Conservation (phyloP, 1,284 basidiomycete species). For the Fomitopsis palustris region DNA sequence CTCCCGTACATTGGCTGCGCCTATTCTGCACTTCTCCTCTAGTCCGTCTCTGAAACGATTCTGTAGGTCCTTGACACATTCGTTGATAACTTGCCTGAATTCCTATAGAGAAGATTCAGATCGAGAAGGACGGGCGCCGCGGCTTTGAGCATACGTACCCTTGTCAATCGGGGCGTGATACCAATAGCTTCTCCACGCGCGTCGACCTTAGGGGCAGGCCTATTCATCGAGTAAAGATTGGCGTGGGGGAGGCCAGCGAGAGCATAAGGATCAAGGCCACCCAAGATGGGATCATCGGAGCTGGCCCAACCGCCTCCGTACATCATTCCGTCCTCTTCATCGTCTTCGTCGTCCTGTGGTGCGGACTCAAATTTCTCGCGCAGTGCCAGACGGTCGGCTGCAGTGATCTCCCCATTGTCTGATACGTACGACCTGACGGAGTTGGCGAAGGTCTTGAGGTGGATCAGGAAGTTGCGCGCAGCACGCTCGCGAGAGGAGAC, state of each 20-base stretch:
- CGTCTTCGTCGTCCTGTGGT: conserved; percentile 19
- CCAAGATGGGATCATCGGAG: conserved; percentile 9
- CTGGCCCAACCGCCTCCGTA: conserved; percentile 18
- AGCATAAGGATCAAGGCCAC: conserved; percentile 30
- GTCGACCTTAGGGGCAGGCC: conserved; percentile 37
- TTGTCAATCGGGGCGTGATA: conserved; percentile 41
- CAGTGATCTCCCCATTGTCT: conserved; percentile 48
- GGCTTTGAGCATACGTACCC: conserved; percentile 27
- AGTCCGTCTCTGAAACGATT: conserved; percentile 48
- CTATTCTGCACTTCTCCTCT: conserved; percentile 52
- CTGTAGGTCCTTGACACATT: conserved; percentile 44
- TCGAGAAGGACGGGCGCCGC: not conserved
- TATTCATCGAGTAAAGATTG: conserved; percentile 34
- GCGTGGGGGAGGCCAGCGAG: conserved; percentile 27
- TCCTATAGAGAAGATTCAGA: conserved; percentile 32
- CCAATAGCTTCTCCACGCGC: conserved; percentile 38
- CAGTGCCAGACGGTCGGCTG: conserved; percentile 43
- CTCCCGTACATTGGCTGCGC: conserved; percentile 42
- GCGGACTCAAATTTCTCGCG: conserved; percentile 52
- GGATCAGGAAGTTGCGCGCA: conserved; percentile 43
- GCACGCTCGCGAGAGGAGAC: conserved; percentile 51
- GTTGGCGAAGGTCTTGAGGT: conserved; percentile 45
- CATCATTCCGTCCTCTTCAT: conserved; percentile 20
- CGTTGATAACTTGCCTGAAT: conserved; percentile 41
- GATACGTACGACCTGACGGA: conserved; percentile 46